Evolutionary conservation across 257 asterid species (phyloP), one percentile per base, ranked within the genome.

Genomic region (Nicotiana otophora): DNA sequence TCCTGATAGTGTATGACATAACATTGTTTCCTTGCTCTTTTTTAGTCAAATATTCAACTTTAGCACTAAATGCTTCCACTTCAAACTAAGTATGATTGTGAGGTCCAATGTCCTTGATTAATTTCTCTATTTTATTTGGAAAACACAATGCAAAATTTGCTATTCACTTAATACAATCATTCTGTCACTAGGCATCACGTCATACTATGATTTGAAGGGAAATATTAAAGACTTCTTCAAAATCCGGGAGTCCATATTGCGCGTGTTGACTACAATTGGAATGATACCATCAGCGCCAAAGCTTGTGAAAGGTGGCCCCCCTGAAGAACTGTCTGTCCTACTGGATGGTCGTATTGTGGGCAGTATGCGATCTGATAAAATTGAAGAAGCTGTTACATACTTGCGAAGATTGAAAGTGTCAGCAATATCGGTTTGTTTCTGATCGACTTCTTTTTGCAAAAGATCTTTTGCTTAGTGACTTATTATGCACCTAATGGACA

Each of bases 321-420:
- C 99, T 33, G 94, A 93, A 90, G 91, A 90, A 83, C 98, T 90
- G 77, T 82, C 92, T 76, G 97, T 96, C 83, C 92, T 94, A 82
- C 90, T 96, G 66, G 99, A 96, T 92, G 99, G 99, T 69, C 95
- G 96, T 83, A 88, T 96, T 54, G 92, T 91, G 74, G 99, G 99
- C 63, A 89, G 89, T 81, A 89, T 96, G 82, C 88, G 95, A 69
- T 89, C 91, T 74, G 89, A 88, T 77, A 69, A 86, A 26, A 86
- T 92, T 86, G 97, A 86, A 83, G 92, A 90, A 81, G 93, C 97
- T 82, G 94, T 96, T 53, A 31, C 76, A 78, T 91, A 92, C 86
- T 80, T 96, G 80, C 95, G 99, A 69, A 86, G 91, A 86, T 84
- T 96, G 65, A 96, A 96, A 88, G 91, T 94, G 85, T 89, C 98